These are phyloP conservation scores for Russula griseocarnosa DNA, from an alignment of 768 basidiomycete species.

Conservation along the genomic window DNA sequence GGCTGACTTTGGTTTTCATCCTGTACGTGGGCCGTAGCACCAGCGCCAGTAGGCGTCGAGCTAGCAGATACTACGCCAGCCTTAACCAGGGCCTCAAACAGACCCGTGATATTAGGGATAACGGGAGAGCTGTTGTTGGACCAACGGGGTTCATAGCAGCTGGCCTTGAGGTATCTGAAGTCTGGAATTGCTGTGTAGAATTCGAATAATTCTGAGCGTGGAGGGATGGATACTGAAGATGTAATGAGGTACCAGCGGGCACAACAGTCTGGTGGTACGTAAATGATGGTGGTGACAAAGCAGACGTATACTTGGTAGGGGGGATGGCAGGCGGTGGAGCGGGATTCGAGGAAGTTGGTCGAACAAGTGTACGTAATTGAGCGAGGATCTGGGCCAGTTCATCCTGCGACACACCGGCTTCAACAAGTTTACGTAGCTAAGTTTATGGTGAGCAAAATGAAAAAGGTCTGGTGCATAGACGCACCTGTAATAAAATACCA, in stretches of 20 bases:
- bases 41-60: conserved; percentile 50
- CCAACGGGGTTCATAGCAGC: conserved; percentile 31
- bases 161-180: conserved; percentile 9
- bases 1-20: conserved; percentile 29
- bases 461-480: conserved; percentile 29
- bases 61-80: conserved; percentile 69
- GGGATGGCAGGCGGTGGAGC: conserved; percentile 20
- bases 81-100: conserved; percentile 67
- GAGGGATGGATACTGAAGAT: conserved; percentile 24
- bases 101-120: conserved; percentile 44
- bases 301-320: conserved; percentile 23
- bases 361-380: conserved; percentile 62
- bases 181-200: conserved; percentile 17
- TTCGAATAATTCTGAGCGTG: conserved; percentile 12
- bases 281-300: conserved; percentile 24
- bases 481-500: conserved; percentile 73
- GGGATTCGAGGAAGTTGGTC: conserved; percentile 32
- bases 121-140: conserved; percentile 27
- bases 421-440: conserved; percentile 68
- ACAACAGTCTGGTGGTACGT: conserved; percentile 34
- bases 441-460: conserved; percentile 23
- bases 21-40: conserved; percentile 35
- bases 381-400: conserved; percentile 72
- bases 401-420: conserved; percentile 73
- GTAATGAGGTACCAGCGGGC: conserved; percentile 30